A percentile compares a stretch with the other conserved stretches of the same genome.
phyloP scores from a whole-genome alignment of 2,329 filamentous ascomycete genomes.

The Cladosporium sp. region DNA sequence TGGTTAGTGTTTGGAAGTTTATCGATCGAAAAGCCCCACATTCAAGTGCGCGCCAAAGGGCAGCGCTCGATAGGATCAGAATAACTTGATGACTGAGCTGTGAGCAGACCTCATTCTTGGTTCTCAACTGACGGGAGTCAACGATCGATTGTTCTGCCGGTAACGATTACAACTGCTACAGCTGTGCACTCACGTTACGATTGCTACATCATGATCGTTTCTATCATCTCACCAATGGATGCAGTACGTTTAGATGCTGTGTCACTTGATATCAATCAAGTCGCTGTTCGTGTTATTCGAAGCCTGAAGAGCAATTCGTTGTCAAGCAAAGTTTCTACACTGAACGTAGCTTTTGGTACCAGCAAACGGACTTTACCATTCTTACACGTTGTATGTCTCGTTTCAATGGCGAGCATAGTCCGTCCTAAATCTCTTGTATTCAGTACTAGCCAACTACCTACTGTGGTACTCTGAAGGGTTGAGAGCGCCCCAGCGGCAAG shows the following conservation, averaged over 20 bases:
- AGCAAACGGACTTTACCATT: not conserved
- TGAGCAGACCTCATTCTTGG: not conserved
- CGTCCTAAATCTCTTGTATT: not conserved
- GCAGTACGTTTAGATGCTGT: not conserved
- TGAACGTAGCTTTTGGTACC: not conserved
- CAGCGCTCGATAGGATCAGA: not conserved
- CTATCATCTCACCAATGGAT: not conserved
- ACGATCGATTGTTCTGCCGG: not conserved
- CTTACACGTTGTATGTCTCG: not conserved
- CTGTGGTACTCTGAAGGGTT: not conserved
- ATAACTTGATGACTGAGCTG: not conserved
- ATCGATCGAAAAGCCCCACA: not conserved
- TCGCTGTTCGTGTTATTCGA: not conserved
- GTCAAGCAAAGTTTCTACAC: not conserved
- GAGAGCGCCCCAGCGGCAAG: not conserved
- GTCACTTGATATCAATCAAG: not conserved
- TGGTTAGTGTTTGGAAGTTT: not conserved
- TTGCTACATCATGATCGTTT: not conserved
- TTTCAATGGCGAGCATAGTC: not conserved
- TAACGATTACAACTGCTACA: not conserved
- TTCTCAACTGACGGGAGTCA: not conserved
- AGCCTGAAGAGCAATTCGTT: not conserved
- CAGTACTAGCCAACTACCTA: not conserved
- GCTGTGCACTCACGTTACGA: not conserved
- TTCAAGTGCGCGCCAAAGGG: not conserved